Base-by-base conservation (phyloP, 1,139 yeast genomes). In the Debaryomyces sp. region DNA sequence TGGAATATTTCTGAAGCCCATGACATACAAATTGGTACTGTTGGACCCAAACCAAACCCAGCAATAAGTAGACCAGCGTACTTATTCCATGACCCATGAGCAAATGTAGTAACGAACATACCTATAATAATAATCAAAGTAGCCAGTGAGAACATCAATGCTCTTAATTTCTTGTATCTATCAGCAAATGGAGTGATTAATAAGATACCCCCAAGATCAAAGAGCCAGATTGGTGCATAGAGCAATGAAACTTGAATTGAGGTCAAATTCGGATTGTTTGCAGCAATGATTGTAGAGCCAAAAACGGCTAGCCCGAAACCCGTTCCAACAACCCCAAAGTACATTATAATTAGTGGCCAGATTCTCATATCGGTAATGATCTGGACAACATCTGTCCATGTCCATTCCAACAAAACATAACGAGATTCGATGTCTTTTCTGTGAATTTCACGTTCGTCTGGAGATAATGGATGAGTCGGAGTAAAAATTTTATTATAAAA, bases 201-300 rank as follows among this genome's bases (percentile, higher is more conserved):
- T 40, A 89, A 63, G 57, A 89, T 90, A 1, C 91, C 94, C 12
- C 82, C 85, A 47, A 88, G 71, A 64, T 89, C 96, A 66, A 88
- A 89, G 43, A 89, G 71, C 96, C 96, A 89, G 58, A 90, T 89
- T 33, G 96, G 96, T 5, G 96, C 96, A 57, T 87, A 86, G 50
- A 89, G 73, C 40, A 89, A 75, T 0, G 94, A 86, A 17, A 89
- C 82, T 51, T 85, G 73, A 55, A 89, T 87, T 2, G 91, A 84
- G 1, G 84, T 68, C 57, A 89, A 75, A 10, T 62, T 57, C 2
- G 94, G 86, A 63, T 87, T 82, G 56, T 85, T 83, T 8, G 80
- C 80, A 45, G 78, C 68, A 57, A 89, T 85, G 55, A 89, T 84
- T n/a, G 95, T 84, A 4, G 96, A 84, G 2, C 94, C 96, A 68